Evolutionary conservation across 441 rosid genomes (phyloP), one percentile per base, ranked within the genome.

Genomic region (Dalechampia spathulata): DNA sequence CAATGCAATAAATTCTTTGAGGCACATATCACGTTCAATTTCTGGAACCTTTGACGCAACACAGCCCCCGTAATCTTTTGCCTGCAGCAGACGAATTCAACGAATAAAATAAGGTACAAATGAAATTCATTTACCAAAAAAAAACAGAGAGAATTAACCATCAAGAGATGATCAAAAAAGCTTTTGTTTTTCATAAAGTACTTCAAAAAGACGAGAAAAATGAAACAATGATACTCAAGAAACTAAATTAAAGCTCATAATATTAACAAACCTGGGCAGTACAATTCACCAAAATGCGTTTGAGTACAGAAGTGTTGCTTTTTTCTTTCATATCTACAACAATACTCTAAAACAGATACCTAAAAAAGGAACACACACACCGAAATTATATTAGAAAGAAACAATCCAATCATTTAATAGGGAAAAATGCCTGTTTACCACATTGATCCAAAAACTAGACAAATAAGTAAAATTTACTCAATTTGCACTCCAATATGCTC

Each of bases 41-140:
- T 86, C 89, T 10, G 86, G 93, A 57, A 92, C 83, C 77, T 80
- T 92, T 37, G 90, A 78, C 6, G 85, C 86, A 56, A 88, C 87
- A 70, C 98, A 91, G 57, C 85, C 64, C 55, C 98, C 97, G 56
- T 87, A 89, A 54, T 73, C 85, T 71, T 74, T 93, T 41, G 90
- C 96, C 96, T 93, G 76, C 21, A 70, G 58, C 32, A 49, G 62
- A 41, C 6, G n/a, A 40, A 40, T 34, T 50, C 34, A 39, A 22
- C 41, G 5, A 30, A 30, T 3, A 16, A 43, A 58, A 61, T 2
- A 21, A 34, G 49, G 43, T 43, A 16, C 32, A 20, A 48, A 49
- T 32, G 62, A 49, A 55, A 47, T 56, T 39, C 51, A 23, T 32
- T 21, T 30, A n/a, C 3, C 5, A 11, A 1, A 6, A 50, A 38